Evolutionary conservation across 1,284 basidiomycete genomes (phyloP).

Genomic region (Xerocomus amazonicus): DNA sequence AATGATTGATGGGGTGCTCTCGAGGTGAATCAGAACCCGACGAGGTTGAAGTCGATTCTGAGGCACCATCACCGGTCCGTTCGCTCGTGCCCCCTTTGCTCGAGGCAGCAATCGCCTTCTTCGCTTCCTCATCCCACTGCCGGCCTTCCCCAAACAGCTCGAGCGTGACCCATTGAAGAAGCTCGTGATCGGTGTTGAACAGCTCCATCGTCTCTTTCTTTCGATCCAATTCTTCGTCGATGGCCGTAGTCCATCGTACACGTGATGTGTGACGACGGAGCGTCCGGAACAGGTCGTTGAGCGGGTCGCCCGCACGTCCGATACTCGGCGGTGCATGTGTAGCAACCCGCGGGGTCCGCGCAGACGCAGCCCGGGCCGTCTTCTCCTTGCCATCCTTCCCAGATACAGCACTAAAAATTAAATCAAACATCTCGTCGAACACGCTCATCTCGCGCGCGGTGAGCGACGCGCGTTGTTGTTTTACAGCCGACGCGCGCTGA

Average conservation of each 20-base stretch:
- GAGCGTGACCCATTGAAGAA: constrained; percentile 72
- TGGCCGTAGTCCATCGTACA: constrained; percentile 48
- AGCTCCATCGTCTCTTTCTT: constrained; percentile 74
- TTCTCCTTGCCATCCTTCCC: constrained; percentile 27
- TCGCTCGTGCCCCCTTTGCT: neutral
- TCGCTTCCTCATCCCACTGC: constrained; percentile 46
- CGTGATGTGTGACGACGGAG: constrained; percentile 49
- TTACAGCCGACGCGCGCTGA: constrained; percentile 12
- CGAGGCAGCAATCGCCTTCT: constrained; percentile 27
- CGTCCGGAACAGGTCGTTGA: constrained; percentile 33
- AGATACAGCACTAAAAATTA: constrained; percentile 60
- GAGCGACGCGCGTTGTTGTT: constrained; percentile 52
- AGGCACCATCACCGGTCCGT: neutral
- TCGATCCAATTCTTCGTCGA: constrained; percentile 62
- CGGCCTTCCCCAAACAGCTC: constrained; percentile 65
- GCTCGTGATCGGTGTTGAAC: constrained; percentile 65
- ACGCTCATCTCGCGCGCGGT: constrained; percentile 61
- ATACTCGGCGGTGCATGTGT: constrained; percentile 5
- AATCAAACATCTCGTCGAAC: constrained; percentile 69
- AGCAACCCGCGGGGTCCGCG: neutral
- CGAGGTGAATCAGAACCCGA: constrained; percentile 10
- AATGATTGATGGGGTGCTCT: constrained; percentile 46
- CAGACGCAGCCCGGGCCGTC: neutral
- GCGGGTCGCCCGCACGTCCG: constrained; percentile 15
- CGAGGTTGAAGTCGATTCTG: neutral